Conservation (phyloP, 75 land plant species). For the Pinus albicaulis region DNA sequence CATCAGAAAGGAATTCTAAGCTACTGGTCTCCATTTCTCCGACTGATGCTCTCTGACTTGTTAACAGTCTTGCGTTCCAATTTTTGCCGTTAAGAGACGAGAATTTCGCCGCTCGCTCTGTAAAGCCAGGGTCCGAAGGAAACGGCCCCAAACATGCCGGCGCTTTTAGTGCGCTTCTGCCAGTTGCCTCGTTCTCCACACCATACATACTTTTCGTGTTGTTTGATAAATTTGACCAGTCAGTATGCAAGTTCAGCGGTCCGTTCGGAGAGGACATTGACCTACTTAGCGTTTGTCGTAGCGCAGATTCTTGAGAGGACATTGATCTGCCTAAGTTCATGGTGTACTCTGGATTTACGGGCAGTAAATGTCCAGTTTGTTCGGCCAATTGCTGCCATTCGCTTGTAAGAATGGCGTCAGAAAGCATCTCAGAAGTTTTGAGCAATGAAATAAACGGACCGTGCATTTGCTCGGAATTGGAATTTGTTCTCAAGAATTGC, state of each 20-base stretch:
- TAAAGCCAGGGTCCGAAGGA: slow-evolving; percentile 62
- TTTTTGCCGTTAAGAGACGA: slow-evolving; percentile 49
- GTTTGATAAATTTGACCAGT: slow-evolving; percentile 7
- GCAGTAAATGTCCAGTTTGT: slow-evolving; percentile 1
- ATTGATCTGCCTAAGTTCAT: neutral
- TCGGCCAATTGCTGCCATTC: slow-evolving; percentile 4
- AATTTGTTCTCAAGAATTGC: neutral
- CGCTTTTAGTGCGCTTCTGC: slow-evolving; percentile 8
- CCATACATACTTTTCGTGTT: neutral
- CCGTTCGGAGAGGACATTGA: neutral
- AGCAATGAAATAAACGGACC: neutral
- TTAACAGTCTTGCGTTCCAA: slow-evolving; percentile 11
- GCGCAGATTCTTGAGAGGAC: neutral
- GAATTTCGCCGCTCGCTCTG: slow-evolving; percentile 61
- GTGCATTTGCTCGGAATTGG: neutral
- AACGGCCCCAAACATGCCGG: slow-evolving; percentile 33
- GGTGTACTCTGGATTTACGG: neutral
- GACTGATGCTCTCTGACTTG: neutral
- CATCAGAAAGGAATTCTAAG: neutral
- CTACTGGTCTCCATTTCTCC: neutral
- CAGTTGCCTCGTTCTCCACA: neutral
- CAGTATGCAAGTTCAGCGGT: neutral
- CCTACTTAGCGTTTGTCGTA: neutral
- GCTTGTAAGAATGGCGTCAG: neutral
- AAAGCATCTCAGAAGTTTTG: neutral